Evolutionary conservation across 2,329 filamentous ascomycete species (phyloP).

Genomic region (Penicillium sp.): DNA sequence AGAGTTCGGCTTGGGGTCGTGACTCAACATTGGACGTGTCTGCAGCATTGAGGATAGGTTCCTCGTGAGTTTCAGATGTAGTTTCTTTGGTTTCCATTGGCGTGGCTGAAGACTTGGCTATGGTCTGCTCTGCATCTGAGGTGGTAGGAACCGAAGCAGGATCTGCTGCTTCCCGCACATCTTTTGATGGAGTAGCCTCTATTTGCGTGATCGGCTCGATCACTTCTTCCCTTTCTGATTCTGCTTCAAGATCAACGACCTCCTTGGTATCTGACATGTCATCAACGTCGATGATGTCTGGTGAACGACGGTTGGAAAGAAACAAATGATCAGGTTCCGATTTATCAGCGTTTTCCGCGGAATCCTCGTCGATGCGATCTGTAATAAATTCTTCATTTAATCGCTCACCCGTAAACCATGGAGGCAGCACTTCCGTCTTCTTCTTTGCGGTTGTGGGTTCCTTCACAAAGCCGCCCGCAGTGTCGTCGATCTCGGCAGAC

Average conservation of each 20-base stretch:
- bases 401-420: constrained; percentile 46
- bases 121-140: neutral
- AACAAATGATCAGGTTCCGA: constrained; percentile 26
- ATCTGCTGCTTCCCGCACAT: neutral
- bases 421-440: constrained; percentile 39
- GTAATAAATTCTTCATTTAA: constrained; percentile 33
- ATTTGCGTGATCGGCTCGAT: neutral
- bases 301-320: constrained; percentile 32
- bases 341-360: constrained; percentile 18
- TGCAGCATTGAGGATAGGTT: neutral
- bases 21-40: neutral
- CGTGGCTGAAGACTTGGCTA: too few species aligned
- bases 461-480: constrained; percentile 64
- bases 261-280: constrained; percentile 27
- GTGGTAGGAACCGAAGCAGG: neutral
- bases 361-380: constrained; percentile 19
- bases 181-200: neutral
- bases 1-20: constrained; percentile 27
- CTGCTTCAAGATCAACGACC: constrained; percentile 33
- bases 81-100: neutral
- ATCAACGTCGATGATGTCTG: constrained; percentile 43
- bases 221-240: constrained; percentile 11
- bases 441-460: constrained; percentile 36
- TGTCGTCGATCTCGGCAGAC: constrained; percentile 53
- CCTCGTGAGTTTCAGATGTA: neutral